Evolutionary conservation across 1,284 basidiomycete genomes (phyloP), one percentile per base, ranked within the genome.

Genomic region (Cryptococcus maquisensis): DNA sequence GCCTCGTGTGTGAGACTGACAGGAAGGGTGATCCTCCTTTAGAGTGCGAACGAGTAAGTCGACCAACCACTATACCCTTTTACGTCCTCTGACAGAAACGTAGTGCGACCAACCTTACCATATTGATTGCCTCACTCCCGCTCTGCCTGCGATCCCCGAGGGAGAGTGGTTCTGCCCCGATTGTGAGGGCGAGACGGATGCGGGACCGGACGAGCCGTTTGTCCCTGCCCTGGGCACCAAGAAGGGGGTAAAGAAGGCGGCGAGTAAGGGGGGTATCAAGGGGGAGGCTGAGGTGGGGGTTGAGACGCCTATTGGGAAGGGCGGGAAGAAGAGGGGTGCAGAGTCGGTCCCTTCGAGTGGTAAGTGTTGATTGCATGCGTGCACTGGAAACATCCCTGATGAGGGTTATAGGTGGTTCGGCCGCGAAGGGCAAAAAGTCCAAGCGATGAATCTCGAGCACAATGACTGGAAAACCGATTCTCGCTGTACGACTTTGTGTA

Each of bases 81-180:
- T 35, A 13, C 18, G 20, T 38, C 3, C 24, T 45, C n/a, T 37
- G 15, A 20, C 35, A 18, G 7, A 4, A n/a, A 1, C 9, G 9
- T 54, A 92, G 86, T 98, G 93, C 71, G 93, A 97, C 68, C 81
- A 82, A 45, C 90, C 92, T 0, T 96, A 88, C 71, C 93, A 98
- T 71, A 78, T 88, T 13, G 80, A 79, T 4, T 98, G 93, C 72
- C 81, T 95, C 47, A 76, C 79, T 35, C 93, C 92, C 7, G 88
- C 90, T 3, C 76, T 98, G 47, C 70, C 77, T 15, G 83, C 79
- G 1, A 78, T 94, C 15, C 94, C 94, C 0, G 88, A 90, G 21
- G 93, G 88, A 37, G 89, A 93, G 72, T 95, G 91, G 91, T 94
- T 93, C 80, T 94, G 90, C 67, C 84, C 87, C 0, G 78, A 81